Evolutionary conservation across 495 filamentous ascomycete species (phyloP).

Genomic region (Rhizodiscina lignyota): DNA sequence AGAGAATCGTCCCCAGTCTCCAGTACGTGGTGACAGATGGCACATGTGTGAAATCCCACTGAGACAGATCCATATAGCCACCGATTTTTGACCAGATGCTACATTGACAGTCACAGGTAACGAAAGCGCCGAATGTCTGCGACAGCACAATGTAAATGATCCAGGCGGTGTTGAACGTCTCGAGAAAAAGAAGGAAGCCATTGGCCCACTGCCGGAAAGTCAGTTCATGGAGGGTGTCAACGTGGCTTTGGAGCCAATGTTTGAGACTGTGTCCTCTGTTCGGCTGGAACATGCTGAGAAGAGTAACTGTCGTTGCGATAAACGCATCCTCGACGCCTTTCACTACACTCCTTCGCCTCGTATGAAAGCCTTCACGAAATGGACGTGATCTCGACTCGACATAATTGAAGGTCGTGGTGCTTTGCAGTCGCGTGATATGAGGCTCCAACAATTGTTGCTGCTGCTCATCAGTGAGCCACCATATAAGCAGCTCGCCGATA

Average conservation of each 20-base stretch:
- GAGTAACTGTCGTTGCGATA: not conserved
- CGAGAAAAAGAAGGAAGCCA: conserved; percentile 13
- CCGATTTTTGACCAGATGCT: conserved; percentile 11
- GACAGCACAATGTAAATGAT: conserved; percentile 19
- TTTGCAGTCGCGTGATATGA: conserved; percentile 4
- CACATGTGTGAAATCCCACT: conserved; percentile 8
- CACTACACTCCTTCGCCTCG: too few relatives aligned
- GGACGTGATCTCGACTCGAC: not conserved
- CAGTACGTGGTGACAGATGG: conserved; percentile 15
- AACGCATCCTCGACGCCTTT: conserved; percentile 1
- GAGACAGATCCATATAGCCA: conserved; percentile 18
- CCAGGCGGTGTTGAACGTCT: conserved; percentile 15
- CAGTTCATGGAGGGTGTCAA: not conserved
- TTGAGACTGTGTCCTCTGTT: not conserved
- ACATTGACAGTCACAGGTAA: conserved; percentile 17
- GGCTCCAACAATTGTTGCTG: conserved; percentile 4
- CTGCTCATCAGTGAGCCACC: conserved; percentile 15
- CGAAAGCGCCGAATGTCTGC: conserved; percentile 20
- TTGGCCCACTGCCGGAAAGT: conserved; percentile 9
- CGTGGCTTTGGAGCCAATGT: not conserved
- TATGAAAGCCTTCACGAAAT: conserved; percentile 1
- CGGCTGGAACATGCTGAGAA: not conserved
- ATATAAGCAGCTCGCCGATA: conserved; percentile 22
- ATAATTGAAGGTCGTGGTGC: conserved; percentile 7
- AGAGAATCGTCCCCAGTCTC: conserved; percentile 17